Evolutionary conservation across 2,329 filamentous ascomycete species (phyloP), one percentile per base, ranked within the genome.

Genomic region (Trichoderma cornu-damae): DNA sequence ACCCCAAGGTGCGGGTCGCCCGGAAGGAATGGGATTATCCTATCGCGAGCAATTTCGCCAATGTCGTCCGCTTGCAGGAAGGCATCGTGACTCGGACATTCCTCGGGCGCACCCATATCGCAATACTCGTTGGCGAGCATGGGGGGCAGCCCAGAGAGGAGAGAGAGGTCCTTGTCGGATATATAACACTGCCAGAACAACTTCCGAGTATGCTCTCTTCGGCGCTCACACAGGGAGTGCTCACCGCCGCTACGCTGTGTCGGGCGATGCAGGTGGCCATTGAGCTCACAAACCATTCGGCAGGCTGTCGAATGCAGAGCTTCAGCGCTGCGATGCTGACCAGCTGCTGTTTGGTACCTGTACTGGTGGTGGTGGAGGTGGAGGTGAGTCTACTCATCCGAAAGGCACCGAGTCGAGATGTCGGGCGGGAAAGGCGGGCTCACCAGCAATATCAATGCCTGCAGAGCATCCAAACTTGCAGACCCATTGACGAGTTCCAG

Each of bases 161-260:
- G 26, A 20, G 37, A 24, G 3, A 43, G 26, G 6, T 52, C 49
- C 9, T 52, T 32, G 7, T 32, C 37, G 4, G 12, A 6, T 8
- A 16, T 22, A 52, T 52, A 32, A 8, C 49, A 52, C 28, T 42
- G 14, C 49, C 49, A 52, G 18, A 52, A 52, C 4, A 52, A 20
- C 8, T 34, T 52, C 2, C 37, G 26, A 0, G n/a, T 16, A 43
- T 52, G 49, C 18, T 8, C 18, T 24, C 14, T 28, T 16, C 18
- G 37, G 3, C 37, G 37, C 12, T 42, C 18, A 3, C 22, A 14
- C 1, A 22, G 5, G 1, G 37, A 34, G 3, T 9, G 6, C 7
- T 37, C 32, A 49, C 3, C 3, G 9, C 32, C 14, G 6, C 6
- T 12, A 32, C 3, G 6, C 0, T 12, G 14, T 18, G 3, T n/a